Base-by-base conservation (phyloP, 257 asterid genomes). In the Forsythia suspensa region DNA sequence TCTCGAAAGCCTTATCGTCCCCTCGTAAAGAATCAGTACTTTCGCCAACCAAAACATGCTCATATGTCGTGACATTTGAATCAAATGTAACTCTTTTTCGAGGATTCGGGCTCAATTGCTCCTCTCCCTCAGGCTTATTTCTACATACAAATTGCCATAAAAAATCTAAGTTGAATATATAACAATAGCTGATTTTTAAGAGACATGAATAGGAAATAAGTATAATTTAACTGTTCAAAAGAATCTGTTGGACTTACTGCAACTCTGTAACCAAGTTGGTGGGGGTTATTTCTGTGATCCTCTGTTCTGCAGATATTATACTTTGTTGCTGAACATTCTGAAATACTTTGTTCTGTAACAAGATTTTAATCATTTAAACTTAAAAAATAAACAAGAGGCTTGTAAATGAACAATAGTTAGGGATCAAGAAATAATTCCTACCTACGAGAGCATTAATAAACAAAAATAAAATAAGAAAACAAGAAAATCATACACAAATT, bases 51-150 rank as follows among this genome's bases (percentile, higher is more conserved):
- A 88, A 65, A 71, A 89, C 92, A 81, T 88, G 97, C 82, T 94
- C 94, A 16, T 93, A 89, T 0, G 95, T 87, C 0, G 87, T 91
- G 72, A 94, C 74, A 21, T 92, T 91, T 18, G 96, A 84, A 86
- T 93, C 83, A 77, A 96, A 96, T 29, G 97, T 94, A 66, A 96
- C 99, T 80, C 87, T 86, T 79, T 92, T 92, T 76, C 82, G 88
- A 48, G 90, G 84, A 81, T 92, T 84, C 9, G 88, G 82, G 79
- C 87, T 87, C 76, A 57, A 81, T 72, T 82, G 87, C 75, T 90
- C 93, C 82, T 87, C 92, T 34, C 74, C 91, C 86, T 88, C 91
- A 10, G 87, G 75, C 73, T 81, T 80, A 38, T 82, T 83, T 80
- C 99, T 92, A 80, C 86, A 67, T 61, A 40, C 78, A 83, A 71